Percentiles rank a stretch among this genome's conserved stretches.
Conservation (phyloP, 148 eudicot genomes). For the Diospyros lotus region DNA sequence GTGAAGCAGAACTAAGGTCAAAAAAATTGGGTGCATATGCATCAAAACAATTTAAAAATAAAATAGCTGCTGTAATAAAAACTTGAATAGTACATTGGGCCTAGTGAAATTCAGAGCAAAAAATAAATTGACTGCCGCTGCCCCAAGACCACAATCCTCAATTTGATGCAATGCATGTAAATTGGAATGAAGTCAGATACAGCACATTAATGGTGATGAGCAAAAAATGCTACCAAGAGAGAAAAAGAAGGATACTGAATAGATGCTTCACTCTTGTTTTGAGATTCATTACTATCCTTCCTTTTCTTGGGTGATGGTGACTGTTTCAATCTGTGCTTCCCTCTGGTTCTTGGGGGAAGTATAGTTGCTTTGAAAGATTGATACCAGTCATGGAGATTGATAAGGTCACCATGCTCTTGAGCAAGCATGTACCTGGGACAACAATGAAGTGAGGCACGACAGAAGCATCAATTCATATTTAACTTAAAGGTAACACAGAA, state of each 20-base stretch:
- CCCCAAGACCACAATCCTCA: conserved; percentile 3
- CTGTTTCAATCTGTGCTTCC: conserved; percentile 43
- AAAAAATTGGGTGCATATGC: too few species aligned
- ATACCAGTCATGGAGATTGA: conserved; percentile 90
- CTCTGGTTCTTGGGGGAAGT: conserved; percentile 27
- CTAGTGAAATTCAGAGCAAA: background rate
- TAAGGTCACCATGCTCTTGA: conserved; percentile 92
- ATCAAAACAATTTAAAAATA: too few species aligned
- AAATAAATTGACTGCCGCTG: background rate
- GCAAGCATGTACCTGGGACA: conserved; percentile 64
- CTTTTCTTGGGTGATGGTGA: conserved; percentile 72
- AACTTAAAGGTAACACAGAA: background rate
- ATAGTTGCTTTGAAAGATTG: conserved; percentile 71
- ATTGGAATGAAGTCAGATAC: background rate
- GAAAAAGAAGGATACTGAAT: conserved; percentile 78
- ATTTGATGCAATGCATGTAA: background rate
- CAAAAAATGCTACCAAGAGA: background rate
- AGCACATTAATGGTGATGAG: background rate
- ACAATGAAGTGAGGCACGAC: background rate
- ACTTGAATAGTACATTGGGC: background rate
- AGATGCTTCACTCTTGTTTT: conserved; percentile 48
- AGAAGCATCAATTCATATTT: conserved; percentile 3
- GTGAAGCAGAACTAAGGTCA: too few species aligned
- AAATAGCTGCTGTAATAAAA: background rate
- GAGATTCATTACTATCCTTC: conserved; percentile 32